Evolutionary conservation across 148 eudicot genomes (phyloP), one percentile per base, ranked within the genome.

Genomic region (Polygonum maritimum): DNA sequence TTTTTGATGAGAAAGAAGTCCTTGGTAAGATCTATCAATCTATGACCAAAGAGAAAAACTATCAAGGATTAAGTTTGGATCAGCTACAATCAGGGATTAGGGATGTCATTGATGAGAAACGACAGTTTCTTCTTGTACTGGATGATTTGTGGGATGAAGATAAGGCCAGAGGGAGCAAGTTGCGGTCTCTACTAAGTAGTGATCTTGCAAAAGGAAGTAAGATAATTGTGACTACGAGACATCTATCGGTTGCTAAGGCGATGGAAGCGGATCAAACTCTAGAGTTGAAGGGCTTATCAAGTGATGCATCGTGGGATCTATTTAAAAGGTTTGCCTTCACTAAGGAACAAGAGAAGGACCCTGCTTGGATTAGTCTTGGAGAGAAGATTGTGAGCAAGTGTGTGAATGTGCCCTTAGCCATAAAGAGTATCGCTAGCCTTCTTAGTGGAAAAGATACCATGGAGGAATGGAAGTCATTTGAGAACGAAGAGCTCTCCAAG

Each of bases 221-320:
- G n/a, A 10, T 67, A 9, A 11, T 77, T 9, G 21, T 76, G 2
- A 69, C 74, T 31, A 76, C 58, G 4, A 14, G 74, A 3, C 5
- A 12, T 6, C 7, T 2, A 3, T 1, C 22, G 2, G 55, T 67
- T 5, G 78, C 73, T 31, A 65, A 47, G 57, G 47, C 11, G n/a
- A 22, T 45, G 33, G 22, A 22, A 58, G 63, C 33, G 22, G 36
- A 14, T 15, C 3, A 55, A 14, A 19, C 60, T 55, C 60, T 14
- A 0, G n/a, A 14, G 21, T 76, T 86, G 73, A 7, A 62, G 4
- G 79, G 79, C 8, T 74, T 86, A 14, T 71, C 79, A 8, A 77
- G 71, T n/a, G 78, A 72, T 16, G 77, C 75, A 72, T 77, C 82
- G 14, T 79, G 82, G 79, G 26, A 57, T 26, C 70, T 55, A 4